Conservation (phyloP, 139 green algal genomes). For the Tetraselmis chui region DNA sequence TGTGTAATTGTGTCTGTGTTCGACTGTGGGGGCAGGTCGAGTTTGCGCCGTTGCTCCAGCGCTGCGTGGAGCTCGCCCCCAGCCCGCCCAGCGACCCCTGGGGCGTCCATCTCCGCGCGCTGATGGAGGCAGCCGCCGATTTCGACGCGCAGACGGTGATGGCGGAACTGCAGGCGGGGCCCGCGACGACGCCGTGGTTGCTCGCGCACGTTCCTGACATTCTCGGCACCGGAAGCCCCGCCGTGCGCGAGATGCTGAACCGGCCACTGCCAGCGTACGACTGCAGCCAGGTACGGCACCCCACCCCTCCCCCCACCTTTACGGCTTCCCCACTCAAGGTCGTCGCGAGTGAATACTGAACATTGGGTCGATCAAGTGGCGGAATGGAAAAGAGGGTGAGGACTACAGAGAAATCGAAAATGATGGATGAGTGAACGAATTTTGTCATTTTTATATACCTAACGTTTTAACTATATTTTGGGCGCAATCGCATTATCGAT, state of each 20-base stretch:
- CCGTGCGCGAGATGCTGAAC: not conserved
- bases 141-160: not conserved
- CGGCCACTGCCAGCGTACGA: not conserved
- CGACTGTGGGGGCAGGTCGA: too few relatives aligned
- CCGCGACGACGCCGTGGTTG: slow-evolving; percentile 1
- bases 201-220: slow-evolving; percentile 1
- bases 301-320: too few relatives aligned
- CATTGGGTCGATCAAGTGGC: too few relatives aligned
- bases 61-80: not conserved
- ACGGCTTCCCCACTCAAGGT: too few relatives aligned
- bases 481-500: too few relatives aligned
- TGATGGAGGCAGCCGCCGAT: not conserved
- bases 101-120: not conserved
- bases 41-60: not conserved
- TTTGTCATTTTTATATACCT: too few relatives aligned
- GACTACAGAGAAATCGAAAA: too few relatives aligned
- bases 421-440: too few relatives aligned
- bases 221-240: not conserved
- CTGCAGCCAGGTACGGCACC: not conserved
- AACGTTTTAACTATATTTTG: too few relatives aligned
- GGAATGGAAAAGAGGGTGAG: too few relatives aligned
- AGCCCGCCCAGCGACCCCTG: not conserved
- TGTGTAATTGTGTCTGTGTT: too few relatives aligned
- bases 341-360: too few relatives aligned
- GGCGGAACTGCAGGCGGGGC: not conserved